Evolutionary conservation across 176 grass and related monocot genomes (phyloP).

Genomic region (Areca catechu): DNA sequence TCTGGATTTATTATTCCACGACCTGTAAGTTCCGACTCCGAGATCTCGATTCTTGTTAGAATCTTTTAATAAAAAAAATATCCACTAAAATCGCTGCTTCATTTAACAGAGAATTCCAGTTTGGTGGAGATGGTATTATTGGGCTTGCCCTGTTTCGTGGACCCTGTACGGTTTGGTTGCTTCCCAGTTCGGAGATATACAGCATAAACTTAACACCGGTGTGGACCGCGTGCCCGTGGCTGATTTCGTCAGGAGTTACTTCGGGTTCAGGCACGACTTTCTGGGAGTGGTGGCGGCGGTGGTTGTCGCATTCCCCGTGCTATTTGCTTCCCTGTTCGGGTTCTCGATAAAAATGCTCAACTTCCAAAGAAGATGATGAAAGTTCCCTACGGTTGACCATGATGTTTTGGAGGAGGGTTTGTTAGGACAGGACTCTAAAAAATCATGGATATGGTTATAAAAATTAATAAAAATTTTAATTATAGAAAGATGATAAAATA

Average conservation of each 20-base stretch:
- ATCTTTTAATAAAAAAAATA: background rate
- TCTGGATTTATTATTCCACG: constrained; percentile 46
- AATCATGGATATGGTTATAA: too few relatives aligned
- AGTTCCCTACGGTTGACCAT: too few relatives aligned
- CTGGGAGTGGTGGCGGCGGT: constrained; percentile 21
- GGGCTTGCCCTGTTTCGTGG: constrained; percentile 44
- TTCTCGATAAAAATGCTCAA: constrained; percentile 48
- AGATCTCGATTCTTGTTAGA: background rate
- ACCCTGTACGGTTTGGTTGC: constrained; percentile 43
- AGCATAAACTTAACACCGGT: background rate
- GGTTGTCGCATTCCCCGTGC: constrained; percentile 22
- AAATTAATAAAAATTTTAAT: too few relatives aligned
- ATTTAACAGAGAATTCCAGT: constrained; percentile 33
- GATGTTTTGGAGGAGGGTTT: too few relatives aligned
- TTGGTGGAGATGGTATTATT: constrained; percentile 55
- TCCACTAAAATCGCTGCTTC: background rate
- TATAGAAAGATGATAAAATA: too few relatives aligned
- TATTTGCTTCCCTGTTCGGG: constrained; percentile 33
- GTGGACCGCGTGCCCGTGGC: constrained; percentile 13
- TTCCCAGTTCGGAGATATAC: constrained; percentile 43
- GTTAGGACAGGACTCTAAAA: too few relatives aligned
- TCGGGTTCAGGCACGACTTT: constrained; percentile 37
- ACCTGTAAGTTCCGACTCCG: constrained; percentile 11
- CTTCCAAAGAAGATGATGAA: constrained; percentile 32
- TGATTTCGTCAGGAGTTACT: constrained; percentile 28